Evolutionary conservation across 257 asterid species (phyloP).

Genomic region (Knoxia roxburghii): DNA sequence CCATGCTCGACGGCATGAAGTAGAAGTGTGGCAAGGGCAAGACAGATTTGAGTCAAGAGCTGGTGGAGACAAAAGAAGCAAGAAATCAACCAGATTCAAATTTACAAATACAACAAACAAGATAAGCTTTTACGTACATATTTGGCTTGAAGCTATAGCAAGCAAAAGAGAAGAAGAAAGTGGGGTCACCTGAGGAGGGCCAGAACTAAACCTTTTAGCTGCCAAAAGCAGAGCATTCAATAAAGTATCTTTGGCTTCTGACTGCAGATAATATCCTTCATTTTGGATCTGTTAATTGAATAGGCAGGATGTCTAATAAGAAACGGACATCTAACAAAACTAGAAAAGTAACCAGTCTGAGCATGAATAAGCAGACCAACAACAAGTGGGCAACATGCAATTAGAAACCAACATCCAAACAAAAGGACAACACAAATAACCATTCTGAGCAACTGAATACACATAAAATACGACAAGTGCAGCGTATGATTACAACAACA

Average conservation of each 20-base stretch:
- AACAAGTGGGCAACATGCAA: too few relatives aligned
- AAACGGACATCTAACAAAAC: too few relatives aligned
- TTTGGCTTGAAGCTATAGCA: background rate
- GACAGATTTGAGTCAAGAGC: constrained; percentile 93
- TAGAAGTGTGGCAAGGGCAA: constrained; percentile 71
- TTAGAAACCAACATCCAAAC: background rate
- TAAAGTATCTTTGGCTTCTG: constrained; percentile 68
- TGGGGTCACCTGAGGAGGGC: constrained; percentile 76
- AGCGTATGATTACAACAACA: background rate
- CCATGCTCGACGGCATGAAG: constrained; percentile 74
- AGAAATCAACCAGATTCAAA: constrained; percentile 23
- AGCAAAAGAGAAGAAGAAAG: background rate
- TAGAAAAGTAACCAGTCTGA: too few relatives aligned
- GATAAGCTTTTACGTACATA: background rate
- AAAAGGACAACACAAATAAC: background rate
- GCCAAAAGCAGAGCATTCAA: constrained; percentile 73
- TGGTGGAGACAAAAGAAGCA: constrained; percentile 30
- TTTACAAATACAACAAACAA: background rate
- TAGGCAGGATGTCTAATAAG: background rate
- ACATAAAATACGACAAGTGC: too few relatives aligned
- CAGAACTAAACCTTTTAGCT: constrained; percentile 70
- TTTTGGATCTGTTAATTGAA: constrained; percentile 52
- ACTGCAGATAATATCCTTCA: constrained; percentile 58
- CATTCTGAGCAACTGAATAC: background rate
- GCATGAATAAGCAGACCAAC: background rate